Base-by-base conservation (phyloP, 1,139 yeast species). In the Casaregolazyma lundiana region DNA sequence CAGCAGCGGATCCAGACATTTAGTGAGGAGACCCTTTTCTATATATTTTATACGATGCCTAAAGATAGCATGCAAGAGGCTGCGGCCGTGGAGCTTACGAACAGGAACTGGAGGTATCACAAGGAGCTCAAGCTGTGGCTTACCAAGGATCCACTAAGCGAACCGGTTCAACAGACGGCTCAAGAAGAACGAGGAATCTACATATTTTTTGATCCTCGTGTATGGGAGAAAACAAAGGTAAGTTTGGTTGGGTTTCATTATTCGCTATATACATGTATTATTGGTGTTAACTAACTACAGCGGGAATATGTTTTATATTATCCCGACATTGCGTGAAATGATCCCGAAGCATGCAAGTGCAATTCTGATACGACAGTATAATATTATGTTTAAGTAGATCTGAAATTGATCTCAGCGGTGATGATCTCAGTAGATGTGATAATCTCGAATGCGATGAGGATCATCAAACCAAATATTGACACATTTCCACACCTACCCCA, bases 61-160 rank as follows among this genome's bases (percentile, higher is more conserved):
- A 80, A 92, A 50, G 97, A 94, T 61, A 81, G 89, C 4, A 72
- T 92, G 65, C 99, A 94, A 65, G 98, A 94, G 64, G 77, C 88
- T 49, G 95, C 96, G 2, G 95, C 97, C 1, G 75, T 92, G 50
- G 98, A 92, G 64, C 76, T 94, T 58, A 72, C 75, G 36, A 82
- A 82, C 51, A 76, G 98, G 57, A 92, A 90, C 67, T 94, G 99
- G 99, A 77, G 98, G 55, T 94, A 87, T 61, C 98, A 94, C 67
- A 92, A 90, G 67, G 96, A 88, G 53, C 77, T 92, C 49, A 95
- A 90, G 67, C 89, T 94, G 42, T 94, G 98, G 98, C 71, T 94
- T 51, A 92, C 98, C 13, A 94, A 92, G 66, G 97, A 90, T 60
- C 87, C 96, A 35, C 78, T 81, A 58, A 81, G 84, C 53, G 97